Percentiles rank a stretch among this genome's conserved stretches.
These are phyloP conservation scores for Papiliotrema laurentii DNA, from an alignment of 1,284 basidiomycete genomes.

Conservation along the genomic window DNA sequence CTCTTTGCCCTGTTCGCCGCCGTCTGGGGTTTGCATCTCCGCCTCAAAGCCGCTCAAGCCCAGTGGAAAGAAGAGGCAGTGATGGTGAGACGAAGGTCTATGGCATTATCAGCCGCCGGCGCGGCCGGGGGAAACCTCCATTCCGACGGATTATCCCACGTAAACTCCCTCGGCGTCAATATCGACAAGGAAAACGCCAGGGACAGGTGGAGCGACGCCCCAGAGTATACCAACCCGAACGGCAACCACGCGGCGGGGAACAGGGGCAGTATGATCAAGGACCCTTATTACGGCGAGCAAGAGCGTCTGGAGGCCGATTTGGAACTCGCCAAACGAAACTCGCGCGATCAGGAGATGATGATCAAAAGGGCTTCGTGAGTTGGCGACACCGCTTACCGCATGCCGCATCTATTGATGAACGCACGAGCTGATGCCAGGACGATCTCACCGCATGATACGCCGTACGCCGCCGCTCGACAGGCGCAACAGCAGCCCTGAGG, in stretches of 20 bases:
- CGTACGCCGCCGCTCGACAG: constrained; percentile 16
- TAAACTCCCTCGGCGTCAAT: constrained; percentile 8
- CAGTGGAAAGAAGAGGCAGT: constrained; percentile 40
- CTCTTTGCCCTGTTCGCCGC: constrained; percentile 36
- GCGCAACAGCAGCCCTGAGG: neutral
- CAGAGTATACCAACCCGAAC: constrained; percentile 2
- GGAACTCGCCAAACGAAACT: constrained; percentile 16
- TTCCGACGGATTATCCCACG: neutral
- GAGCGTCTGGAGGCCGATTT: constrained; percentile 21
- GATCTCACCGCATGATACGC: constrained; percentile 16
- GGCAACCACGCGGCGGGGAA: neutral
- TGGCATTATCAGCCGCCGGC: constrained; percentile 23
- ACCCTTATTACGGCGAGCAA: constrained; percentile 13
- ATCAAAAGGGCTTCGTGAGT: constrained; percentile 31
- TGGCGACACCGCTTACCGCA: no score
- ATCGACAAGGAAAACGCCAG: constrained; percentile 3
- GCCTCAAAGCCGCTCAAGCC: constrained; percentile 26
- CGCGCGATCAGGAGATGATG: constrained; percentile 21
- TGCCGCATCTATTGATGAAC: no score
- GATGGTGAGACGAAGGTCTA: constrained; percentile 34
- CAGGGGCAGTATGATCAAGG: constrained; percentile 3
- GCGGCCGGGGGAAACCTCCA: constrained; percentile 9
- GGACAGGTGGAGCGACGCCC: constrained; percentile 1
- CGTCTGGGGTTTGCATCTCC: constrained; percentile 35
- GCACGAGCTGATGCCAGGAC: no score